phyloP scores from a whole-genome alignment of 805 yeast species.

The Saccharomycopsis sp. region DNA sequence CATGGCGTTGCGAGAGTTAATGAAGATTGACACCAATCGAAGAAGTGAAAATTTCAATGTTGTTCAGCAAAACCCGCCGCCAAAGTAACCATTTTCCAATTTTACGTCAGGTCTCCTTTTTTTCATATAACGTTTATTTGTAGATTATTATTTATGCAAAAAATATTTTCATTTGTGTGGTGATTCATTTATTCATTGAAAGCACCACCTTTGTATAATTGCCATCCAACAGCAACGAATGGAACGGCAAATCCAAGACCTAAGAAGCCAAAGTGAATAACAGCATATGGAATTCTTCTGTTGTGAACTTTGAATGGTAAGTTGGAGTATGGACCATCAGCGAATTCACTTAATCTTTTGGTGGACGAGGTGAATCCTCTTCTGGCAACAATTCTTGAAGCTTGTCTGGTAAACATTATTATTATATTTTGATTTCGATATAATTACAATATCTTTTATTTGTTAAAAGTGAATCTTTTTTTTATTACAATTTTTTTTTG shows the following conservation, averaged over 20 bases:
- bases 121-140: too few relatives aligned
- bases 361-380: slow-evolving; percentile 55
- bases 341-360: slow-evolving; percentile 44
- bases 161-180: too few relatives aligned
- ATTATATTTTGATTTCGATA: not conserved
- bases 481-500: not conserved
- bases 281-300: slow-evolving; percentile 84
- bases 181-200: slow-evolving; percentile 18
- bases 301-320: slow-evolving; percentile 90
- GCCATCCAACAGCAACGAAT: slow-evolving; percentile 70
- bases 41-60: slow-evolving; percentile 43
- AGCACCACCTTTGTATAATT: slow-evolving; percentile 79
- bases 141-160: too few relatives aligned
- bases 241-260: slow-evolving; percentile 71
- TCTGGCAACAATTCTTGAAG: slow-evolving; percentile 27
- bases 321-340: slow-evolving; percentile 85
- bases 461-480: not conserved
- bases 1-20: slow-evolving; percentile 89
- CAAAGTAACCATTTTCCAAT: too few relatives aligned
- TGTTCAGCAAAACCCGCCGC: too few relatives aligned
- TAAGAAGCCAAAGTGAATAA: slow-evolving; percentile 74
- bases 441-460: too few relatives aligned
- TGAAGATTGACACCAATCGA: slow-evolving; percentile 67
- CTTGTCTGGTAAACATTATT: slow-evolving; percentile 30
- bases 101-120: too few relatives aligned